Base-by-base conservation (phyloP, 305 asterid species). In the Solanum hybrid region DNA sequence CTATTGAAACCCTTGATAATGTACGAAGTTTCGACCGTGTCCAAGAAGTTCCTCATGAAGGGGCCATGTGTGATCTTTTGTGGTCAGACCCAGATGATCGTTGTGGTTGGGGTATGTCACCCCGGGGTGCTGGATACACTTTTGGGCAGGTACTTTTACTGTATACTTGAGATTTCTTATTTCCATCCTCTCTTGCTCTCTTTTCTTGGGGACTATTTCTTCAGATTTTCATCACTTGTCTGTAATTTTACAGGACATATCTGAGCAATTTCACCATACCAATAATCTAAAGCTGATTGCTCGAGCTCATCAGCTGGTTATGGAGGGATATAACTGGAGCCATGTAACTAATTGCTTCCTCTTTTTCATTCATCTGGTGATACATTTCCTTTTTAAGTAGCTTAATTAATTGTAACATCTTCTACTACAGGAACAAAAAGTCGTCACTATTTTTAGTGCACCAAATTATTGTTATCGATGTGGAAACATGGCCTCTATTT, bases 41-140 rank as follows among this genome's bases (percentile, higher is more conserved):
- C 87, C 99, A 97, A 96, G 99, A 97, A 95, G 99, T 97, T 89
- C 99, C 99, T 61, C 99, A 97, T 90, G 99, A 97, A 93, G 99
- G 99, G 89, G 98, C 99, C 39, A 97, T 97, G 99, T 97, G 99
- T 86, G 99, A 97, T 91, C 94, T 97, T 74, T 93, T 97, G 90
- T 97, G 99, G 98, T 97, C 99, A 91, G 99, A 97, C 93, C 99
- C 99, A 31, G 99, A 97, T 93, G 99, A 97, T 90, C 97, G 99
- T 40, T 97, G 99, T 90, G 99, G 99, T 89, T 97, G 99, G 99
- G 99, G 99, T 86, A 97, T 97, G 88, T 97, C 99, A 29, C 98
- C 99, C 26, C 98, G 99, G 87, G 99, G 98, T 84, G 99, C 99
- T 90, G 99, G 99, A 79, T 97, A 97, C 93, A 97, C 99, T 67